These are phyloP conservation scores for Blastobotrys raffinosifermentans DNA, from an alignment of 1,139 yeast species.

Conservation along the genomic window DNA sequence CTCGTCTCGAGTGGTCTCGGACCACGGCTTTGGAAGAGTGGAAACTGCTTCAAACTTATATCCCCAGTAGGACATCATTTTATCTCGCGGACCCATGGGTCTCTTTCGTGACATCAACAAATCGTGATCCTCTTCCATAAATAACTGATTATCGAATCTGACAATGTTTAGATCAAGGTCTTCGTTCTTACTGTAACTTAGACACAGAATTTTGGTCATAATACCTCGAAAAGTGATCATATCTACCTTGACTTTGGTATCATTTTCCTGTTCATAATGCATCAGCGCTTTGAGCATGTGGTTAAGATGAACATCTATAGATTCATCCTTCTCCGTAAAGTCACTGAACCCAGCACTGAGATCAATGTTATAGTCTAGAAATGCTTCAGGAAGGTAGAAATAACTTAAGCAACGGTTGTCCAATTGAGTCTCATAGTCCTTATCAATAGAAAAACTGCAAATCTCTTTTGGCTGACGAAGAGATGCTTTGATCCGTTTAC, in stretches of 20 bases:
- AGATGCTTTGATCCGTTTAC: slow-evolving; percentile 28
- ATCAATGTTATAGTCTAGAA: slow-evolving; percentile 49
- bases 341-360: slow-evolving; percentile 57
- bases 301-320: slow-evolving; percentile 47
- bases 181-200: slow-evolving; percentile 53
- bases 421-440: slow-evolving; percentile 43
- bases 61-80: slow-evolving; percentile 38
- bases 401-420: slow-evolving; percentile 54
- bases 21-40: slow-evolving; percentile 74
- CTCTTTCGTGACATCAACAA: slow-evolving; percentile 27
- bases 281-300: slow-evolving; percentile 53
- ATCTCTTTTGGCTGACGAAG: slow-evolving; percentile 73
- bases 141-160: slow-evolving; percentile 77
- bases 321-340: slow-evolving; percentile 52
- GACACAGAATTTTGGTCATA: slow-evolving; percentile 57
- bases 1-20: slow-evolving; percentile 53
- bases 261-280: slow-evolving; percentile 46
- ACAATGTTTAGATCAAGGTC: slow-evolving; percentile 58
- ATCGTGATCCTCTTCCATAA: slow-evolving; percentile 58
- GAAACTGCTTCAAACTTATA: slow-evolving; percentile 81
- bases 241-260: slow-evolving; percentile 50
- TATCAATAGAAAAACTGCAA: slow-evolving; percentile 50
- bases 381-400: slow-evolving; percentile 72
- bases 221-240: slow-evolving; percentile 81
- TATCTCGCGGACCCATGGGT: slow-evolving; percentile 23